Percentiles rank a stretch among this genome's conserved stretches.
These are phyloP conservation scores for Trichoderma afroharzianum DNA, from an alignment of 2,329 filamentous ascomycete genomes.

Conservation along the genomic window DNA sequence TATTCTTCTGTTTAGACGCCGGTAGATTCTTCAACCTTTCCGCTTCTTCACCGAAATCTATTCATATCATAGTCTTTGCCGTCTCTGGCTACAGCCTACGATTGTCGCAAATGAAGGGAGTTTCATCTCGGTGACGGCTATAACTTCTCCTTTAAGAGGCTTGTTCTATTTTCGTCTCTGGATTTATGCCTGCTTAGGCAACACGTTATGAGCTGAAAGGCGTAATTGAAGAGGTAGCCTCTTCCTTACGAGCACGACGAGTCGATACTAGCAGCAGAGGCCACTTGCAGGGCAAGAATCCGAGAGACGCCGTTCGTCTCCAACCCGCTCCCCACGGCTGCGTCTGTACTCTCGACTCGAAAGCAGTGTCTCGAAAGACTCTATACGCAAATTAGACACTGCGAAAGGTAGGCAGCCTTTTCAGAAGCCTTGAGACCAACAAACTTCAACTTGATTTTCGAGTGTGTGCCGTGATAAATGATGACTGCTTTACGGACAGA, in stretches of 20 bases:
- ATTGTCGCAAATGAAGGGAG: not conserved
- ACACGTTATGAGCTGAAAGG: not conserved
- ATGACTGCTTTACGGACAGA: not conserved
- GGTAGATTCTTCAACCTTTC: not conserved
- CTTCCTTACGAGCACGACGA: fast-evolving
- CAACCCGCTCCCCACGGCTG: not conserved
- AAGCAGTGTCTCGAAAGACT: not conserved
- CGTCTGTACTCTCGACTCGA: not conserved
- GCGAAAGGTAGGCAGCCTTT: not conserved
- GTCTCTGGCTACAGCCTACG: not conserved
- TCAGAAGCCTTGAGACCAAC: not conserved
- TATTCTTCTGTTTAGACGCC: not conserved
- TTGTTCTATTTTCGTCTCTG: not conserved
- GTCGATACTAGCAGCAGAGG: not conserved
- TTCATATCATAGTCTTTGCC: not conserved
- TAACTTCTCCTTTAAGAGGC: not conserved
- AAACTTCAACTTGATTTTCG: not conserved
- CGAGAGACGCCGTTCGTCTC: not conserved
- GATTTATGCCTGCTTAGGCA: not conserved
- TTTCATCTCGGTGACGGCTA: not conserved
- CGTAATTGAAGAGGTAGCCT: not conserved
- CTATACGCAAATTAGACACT: not conserved
- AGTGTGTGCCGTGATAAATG: not conserved
- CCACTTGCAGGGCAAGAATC: not conserved
- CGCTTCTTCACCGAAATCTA: not conserved